A percentile compares a stretch with the other conserved stretches of the same genome.
Evolutionary conservation across 805 yeast genomes (phyloP).

Genomic region (Spathaspora arborariae): DNA sequence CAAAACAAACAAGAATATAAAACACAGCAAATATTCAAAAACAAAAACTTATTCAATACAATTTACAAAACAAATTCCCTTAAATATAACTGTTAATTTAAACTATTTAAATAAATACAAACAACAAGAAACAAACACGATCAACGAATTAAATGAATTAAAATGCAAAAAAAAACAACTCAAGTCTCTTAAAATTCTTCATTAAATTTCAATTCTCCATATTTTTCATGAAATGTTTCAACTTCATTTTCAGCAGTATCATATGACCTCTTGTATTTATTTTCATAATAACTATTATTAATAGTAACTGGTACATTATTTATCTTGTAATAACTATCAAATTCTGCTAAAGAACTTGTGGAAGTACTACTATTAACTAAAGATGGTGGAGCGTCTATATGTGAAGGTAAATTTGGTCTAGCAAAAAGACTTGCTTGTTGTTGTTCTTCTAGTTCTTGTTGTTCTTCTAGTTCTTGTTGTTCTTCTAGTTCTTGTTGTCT

Average conservation of each 20-base stretch:
- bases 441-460: constrained; percentile 1
- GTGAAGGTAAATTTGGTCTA: constrained; percentile 37
- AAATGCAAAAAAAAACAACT: background rate
- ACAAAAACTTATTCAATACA: no score
- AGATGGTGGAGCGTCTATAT: constrained; percentile 42
- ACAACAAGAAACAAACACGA: background rate
- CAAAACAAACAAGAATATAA: no score
- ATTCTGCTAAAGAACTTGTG: constrained; percentile 39
- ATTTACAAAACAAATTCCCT: no score
- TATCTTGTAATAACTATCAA: constrained; percentile 27
- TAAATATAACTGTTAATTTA: no score
- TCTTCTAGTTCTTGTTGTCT: constrained; percentile 1
- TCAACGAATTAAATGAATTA: background rate
- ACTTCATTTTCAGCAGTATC: constrained; percentile 16
- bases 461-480: constrained; percentile 3
- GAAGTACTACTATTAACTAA: constrained; percentile 33
- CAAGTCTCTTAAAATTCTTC: constrained; percentile 42
- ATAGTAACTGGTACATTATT: constrained; percentile 10
- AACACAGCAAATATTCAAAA: no score
- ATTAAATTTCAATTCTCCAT: constrained; percentile 44
- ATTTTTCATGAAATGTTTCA: constrained; percentile 20
- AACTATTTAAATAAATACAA: background rate
- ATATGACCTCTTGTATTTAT: constrained; percentile 21
- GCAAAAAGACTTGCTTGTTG: constrained; percentile 3
- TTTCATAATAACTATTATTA: constrained; percentile 2